Percentiles rank a stretch among this genome's conserved stretches.
These are phyloP conservation scores for Cladorrhinum samala DNA, from an alignment of 495 filamentous ascomycete species.

Conservation along the genomic window DNA sequence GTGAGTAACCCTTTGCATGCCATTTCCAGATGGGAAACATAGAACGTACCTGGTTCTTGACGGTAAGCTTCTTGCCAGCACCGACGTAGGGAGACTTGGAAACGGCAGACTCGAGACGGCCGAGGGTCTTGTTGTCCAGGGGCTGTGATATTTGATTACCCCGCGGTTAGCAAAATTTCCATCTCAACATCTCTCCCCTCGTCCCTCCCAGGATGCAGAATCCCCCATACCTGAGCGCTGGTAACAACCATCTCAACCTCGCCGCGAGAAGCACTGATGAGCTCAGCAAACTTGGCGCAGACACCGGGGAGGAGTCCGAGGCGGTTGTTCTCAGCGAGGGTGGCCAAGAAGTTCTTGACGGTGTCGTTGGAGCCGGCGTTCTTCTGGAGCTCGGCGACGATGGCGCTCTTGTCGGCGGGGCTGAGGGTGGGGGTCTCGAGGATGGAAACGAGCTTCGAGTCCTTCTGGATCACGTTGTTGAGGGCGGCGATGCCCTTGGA, in stretches of 20 bases:
- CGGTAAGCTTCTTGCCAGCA: conserved; percentile 94
- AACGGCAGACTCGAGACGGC: conserved; percentile 79
- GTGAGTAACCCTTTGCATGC: too few species aligned
- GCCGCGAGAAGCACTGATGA: conserved; percentile 84
- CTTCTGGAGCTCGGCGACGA: conserved; percentile 80
- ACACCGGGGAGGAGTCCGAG: conserved; percentile 74
- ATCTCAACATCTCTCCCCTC: conserved; percentile 4
- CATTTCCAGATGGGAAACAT: not conserved
- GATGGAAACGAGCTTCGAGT: conserved; percentile 69
- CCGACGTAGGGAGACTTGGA: conserved; percentile 83
- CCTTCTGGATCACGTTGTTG: conserved; percentile 64
- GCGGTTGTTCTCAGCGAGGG: conserved; percentile 93
- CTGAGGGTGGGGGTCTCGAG: conserved; percentile 75
- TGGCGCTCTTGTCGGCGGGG: conserved; percentile 69
- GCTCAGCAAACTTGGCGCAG: conserved; percentile 74
- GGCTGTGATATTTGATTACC: too few species aligned
- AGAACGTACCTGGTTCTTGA: conserved; percentile 72
- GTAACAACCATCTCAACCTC: conserved; percentile 91
- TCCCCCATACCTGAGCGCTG: conserved; percentile 69
- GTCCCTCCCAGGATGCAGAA: not conserved
- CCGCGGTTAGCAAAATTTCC: too few species aligned
- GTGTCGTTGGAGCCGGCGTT: conserved; percentile 67
- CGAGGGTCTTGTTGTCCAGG: conserved; percentile 79
- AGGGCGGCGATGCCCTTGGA: conserved; percentile 69
- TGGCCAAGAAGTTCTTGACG: conserved; percentile 86